Evolutionary conservation across 1,284 basidiomycete genomes (phyloP).

Genomic region (Leccinum insigne): DNA sequence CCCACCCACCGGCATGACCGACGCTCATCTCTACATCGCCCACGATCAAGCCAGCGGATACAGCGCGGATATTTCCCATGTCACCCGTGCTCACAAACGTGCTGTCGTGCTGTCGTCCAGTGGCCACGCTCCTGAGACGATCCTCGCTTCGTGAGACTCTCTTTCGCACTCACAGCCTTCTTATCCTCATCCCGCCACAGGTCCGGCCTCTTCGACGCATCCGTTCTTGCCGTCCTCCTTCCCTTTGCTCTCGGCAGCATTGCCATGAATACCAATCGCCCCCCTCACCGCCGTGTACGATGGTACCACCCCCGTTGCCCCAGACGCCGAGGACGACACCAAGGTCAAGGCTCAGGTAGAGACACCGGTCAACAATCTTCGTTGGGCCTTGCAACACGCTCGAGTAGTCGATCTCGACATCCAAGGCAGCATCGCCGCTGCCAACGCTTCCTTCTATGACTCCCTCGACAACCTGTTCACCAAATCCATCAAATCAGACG

Average conservation of each 20-base stretch:
- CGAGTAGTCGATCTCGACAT: constrained; percentile 71
- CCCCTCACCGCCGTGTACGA: constrained; percentile 58
- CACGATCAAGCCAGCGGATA: constrained; percentile 39
- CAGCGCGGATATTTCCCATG: constrained; percentile 46
- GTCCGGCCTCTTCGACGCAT: constrained; percentile 30
- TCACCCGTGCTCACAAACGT: constrained; percentile 36
- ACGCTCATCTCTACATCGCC: constrained; percentile 53
- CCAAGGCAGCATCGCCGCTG: constrained; percentile 45
- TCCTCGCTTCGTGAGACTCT: constrained; percentile 24
- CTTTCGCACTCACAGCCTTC: constrained; percentile 1
- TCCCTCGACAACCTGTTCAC: constrained; percentile 72
- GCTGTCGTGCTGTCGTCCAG: constrained; percentile 37
- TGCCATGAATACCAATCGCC: constrained; percentile 39
- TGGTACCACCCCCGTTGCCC: constrained; percentile 41
- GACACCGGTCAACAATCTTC: constrained; percentile 41
- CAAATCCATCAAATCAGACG: constrained; percentile 46
- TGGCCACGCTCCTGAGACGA: constrained; percentile 8
- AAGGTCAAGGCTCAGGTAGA: constrained; percentile 18
- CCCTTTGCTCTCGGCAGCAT: constrained; percentile 57
- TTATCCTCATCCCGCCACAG: constrained; percentile 22
- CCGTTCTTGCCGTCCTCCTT: constrained; percentile 52
- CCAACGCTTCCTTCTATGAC: constrained; percentile 61
- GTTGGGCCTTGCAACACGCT: constrained; percentile 62
- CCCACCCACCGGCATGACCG: constrained; percentile 58
- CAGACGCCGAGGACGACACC: constrained; percentile 21